Base-by-base conservation (phyloP, 2,329 filamentous ascomycete genomes). In the Fusarium sp. region DNA sequence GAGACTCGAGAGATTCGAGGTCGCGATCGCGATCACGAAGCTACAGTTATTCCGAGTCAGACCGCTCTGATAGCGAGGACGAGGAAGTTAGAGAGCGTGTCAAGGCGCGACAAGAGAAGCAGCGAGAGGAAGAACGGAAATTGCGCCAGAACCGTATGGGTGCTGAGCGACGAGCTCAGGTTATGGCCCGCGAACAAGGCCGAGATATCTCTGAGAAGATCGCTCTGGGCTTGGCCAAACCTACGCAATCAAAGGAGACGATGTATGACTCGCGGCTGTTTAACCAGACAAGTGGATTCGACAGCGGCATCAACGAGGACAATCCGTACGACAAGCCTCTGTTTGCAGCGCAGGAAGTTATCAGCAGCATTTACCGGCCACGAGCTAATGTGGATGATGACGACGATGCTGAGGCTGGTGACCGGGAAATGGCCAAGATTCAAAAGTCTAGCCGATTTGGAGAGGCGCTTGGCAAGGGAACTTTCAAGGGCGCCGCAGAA, bases 201-300 rank as follows among this genome's bases (percentile, higher is more conserved):
- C 91, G 95, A 67, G 95, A 99, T 75, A 97, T 99, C 45, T 95
- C 91, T 2, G 95, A 99, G 74, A 98, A 97, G 80, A 91, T 99
- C 31, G 95, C 95, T 1, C 84, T 99, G 6, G 95, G 95, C 4
- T 79, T 98, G 44, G 95, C 95, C 6, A 99, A 98, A 76, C 95
- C 95, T 3, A 97, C 95, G 4, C 90, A 95, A 73, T 91, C 88
- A 46, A 89, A 89, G 51, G 95, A 99, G 75, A 88, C 91, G 21
- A 98, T 98, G 95, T 99, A 96, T 79, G 95, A 99, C 78, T 96
- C 93, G 3, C 84, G 95, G 36, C 79, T 99, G 27, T 99, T 99
- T 78, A 97, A 98, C 77, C 92, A 96, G 77, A 90, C 88, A 6
- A 93, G 90, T 68, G 95, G 95, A 0, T 96, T 99, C 73, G 89